Evolutionary conservation across 192 early-diverging fungal species (phyloP).

Genomic region (Backusella psychrophila): DNA sequence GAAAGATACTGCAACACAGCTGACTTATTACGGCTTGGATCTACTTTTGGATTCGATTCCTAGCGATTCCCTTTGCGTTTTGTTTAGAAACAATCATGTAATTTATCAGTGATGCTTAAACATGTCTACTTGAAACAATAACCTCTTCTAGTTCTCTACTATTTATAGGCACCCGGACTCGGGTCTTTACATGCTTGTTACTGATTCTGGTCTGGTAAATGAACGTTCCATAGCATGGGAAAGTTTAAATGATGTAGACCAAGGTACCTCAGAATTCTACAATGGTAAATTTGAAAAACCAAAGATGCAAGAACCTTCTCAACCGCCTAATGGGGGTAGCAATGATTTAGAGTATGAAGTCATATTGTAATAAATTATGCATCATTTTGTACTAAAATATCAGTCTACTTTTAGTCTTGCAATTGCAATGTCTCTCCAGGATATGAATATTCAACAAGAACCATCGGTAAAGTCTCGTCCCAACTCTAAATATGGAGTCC

Average conservation of each 20-base stretch:
- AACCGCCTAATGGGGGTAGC: not conserved
- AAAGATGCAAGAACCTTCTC: conserved; percentile 5
- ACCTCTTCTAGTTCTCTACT: conserved; percentile 61
- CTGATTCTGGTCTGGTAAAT: conserved; percentile 65
- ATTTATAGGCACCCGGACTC: conserved; percentile 57
- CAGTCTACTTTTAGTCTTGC: not conserved
- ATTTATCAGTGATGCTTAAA: conserved; percentile 9
- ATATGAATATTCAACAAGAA: not conserved
- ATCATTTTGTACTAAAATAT: not conserved
- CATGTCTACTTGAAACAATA: not conserved
- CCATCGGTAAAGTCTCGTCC: not conserved
- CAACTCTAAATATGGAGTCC: not conserved
- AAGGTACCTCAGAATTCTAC: conserved; percentile 58
- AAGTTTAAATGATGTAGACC: conserved; percentile 62
- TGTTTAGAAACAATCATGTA: conserved; percentile 95
- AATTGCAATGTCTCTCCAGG: conserved; percentile 18
- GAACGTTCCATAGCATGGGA: conserved; percentile 73
- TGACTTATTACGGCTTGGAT: conserved; percentile 79
- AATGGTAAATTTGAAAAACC: conserved; percentile 50
- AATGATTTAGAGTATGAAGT: conserved; percentile 11
- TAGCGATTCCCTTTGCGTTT: conserved; percentile 57
- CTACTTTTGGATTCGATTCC: conserved; percentile 63
- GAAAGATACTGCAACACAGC: conserved; percentile 70
- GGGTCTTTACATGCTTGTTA: conserved; percentile 61
- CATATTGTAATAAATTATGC: not conserved